Evolutionary conservation across 192 early-diverging fungal species (phyloP).

Genomic region (Backusella mclennaniae): DNA sequence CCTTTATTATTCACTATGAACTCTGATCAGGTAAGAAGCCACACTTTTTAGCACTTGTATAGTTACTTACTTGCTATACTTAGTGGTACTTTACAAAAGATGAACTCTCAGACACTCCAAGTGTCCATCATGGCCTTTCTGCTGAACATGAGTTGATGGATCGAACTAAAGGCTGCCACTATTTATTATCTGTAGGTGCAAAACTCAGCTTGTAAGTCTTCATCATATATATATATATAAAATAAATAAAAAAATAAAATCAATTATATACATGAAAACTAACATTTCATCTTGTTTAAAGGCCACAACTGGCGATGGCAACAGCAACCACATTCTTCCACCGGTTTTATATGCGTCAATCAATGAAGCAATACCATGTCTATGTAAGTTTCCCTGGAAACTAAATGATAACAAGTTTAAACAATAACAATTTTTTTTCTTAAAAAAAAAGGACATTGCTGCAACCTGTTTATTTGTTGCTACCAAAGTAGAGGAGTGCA

Average conservation of each 20-base stretch:
- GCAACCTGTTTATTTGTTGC: conserved; percentile 62
- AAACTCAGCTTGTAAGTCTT: conserved; percentile 43
- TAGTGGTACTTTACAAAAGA: conserved; percentile 53
- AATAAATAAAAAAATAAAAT: neutral
- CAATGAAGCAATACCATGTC: conserved; percentile 55
- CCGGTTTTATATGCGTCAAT: conserved; percentile 76
- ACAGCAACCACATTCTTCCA: conserved; percentile 73
- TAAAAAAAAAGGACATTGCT: conserved; percentile 48
- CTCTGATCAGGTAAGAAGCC: neutral
- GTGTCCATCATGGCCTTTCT: conserved; percentile 47
- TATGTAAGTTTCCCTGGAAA: conserved; percentile 51
- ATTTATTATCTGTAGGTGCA: conserved; percentile 47
- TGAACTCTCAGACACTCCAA: conserved; percentile 52
- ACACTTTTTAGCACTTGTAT: neutral
- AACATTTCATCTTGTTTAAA: conserved; percentile 16
- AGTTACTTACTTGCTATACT: neutral
- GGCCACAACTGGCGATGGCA: conserved; percentile 52
- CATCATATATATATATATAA: neutral
- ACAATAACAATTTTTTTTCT: neutral
- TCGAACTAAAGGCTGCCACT: conserved; percentile 50
- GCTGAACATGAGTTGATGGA: conserved; percentile 55
- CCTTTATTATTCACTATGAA: neutral
- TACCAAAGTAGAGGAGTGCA: conserved; percentile 58
- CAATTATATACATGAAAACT: neutral
- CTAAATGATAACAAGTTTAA: neutral